Evolutionary conservation across 2,329 filamentous ascomycete genomes (phyloP).

Genomic region (Chaetothyriales sp.): DNA sequence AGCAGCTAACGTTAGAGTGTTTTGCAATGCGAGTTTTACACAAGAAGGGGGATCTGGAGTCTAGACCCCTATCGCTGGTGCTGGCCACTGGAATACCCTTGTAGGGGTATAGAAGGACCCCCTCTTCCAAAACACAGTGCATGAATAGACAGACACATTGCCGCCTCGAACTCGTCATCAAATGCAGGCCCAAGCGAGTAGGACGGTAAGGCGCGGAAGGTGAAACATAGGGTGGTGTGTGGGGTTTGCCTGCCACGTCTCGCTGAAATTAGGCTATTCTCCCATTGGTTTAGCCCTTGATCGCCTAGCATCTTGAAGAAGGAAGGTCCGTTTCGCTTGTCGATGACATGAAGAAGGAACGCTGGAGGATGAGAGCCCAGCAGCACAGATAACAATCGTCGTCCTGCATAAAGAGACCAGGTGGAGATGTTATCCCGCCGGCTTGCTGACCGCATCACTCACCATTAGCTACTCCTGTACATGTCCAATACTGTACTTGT

Average conservation of each 20-base stretch:
- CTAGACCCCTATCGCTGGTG: background rate
- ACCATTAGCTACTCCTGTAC: background rate
- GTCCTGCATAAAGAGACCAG: background rate
- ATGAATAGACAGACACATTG: background rate
- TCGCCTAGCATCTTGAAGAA: background rate
- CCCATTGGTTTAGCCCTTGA: background rate
- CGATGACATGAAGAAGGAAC: background rate
- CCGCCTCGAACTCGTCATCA: background rate
- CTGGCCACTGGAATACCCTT: background rate
- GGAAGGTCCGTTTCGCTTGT: background rate
- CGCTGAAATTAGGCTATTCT: background rate
- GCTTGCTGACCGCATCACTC: background rate
- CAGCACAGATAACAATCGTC: background rate
- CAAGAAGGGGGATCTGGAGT: too few relatives aligned
- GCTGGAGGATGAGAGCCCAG: background rate
- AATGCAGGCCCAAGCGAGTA: background rate
- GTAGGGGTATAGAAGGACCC: background rate
- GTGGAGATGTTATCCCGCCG: background rate
- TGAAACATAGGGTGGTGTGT: background rate
- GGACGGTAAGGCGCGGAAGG: background rate
- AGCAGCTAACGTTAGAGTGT: background rate
- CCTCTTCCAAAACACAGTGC: background rate
- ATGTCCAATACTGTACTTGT: too few relatives aligned
- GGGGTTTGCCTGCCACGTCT: background rate
- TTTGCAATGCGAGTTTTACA: background rate